Evolutionary conservation across 495 filamentous ascomycete genomes (phyloP), one percentile per base, ranked within the genome.

Genomic region (Aspergillus ostianus): DNA sequence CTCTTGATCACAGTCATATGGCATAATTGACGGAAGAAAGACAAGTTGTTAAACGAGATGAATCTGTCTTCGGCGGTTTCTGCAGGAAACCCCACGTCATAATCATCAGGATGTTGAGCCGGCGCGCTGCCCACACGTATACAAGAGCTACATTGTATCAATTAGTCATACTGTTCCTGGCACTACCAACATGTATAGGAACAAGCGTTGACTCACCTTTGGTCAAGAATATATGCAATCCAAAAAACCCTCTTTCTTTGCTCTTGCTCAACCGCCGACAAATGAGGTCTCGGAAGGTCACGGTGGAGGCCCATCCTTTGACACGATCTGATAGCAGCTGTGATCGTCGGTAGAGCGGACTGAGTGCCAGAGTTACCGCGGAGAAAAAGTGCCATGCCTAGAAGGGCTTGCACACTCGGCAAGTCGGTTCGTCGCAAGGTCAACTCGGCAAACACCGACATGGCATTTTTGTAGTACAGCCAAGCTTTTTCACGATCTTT

Each of bases 281-380:
- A 79, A 61, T 92, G 89, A 67, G 96, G 96, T 4, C 89, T 86
- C 19, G 85, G 86, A 9, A 91, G 89, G 57, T 90, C 82, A 69
- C 95, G 96, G 73, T 98, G 94, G 41, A 98, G 81, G n/a, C 94
- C 94, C 68, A 98, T 96, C 65, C 87, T 91, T 64, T 97, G 92
- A 21, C 91, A 88, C 12, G 94, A 81, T 47, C 93, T 84, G 66
- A 97, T 92, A 7, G 94, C 94, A 8, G 94, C 90, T 9, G 93
- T 93, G 17, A 97, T 88, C 44, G 98, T 82, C 46, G 97, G 88
- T 70, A 92, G 89, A 13, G 90, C 88, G 9, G 91, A 90, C 64
- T 97, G 94, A 0, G 92, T 92, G 63, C 96, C 96, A 0, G 94
- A 91, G 6, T 93, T 97, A 32, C 94, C 93, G 71, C 96, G 91